phyloP scores from a whole-genome alignment of 257 asterid genomes.

The Phtheirospermum japonicum region DNA sequence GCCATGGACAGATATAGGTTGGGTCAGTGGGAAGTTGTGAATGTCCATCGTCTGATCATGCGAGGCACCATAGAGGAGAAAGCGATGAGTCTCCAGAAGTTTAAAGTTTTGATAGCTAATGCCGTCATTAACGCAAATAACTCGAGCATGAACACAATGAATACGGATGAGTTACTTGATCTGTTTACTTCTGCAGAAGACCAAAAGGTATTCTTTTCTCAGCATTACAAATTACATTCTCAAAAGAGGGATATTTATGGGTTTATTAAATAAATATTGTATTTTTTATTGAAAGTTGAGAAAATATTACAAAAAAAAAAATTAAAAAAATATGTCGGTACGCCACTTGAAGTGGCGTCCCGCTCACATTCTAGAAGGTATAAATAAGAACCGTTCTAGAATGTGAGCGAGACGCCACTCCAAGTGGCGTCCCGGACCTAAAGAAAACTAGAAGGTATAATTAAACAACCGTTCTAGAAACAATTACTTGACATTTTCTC shows the following conservation, averaged over 20 bases:
- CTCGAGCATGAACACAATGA: slow-evolving; percentile 95
- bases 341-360: too few species aligned
- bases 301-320: too few species aligned
- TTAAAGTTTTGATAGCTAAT: slow-evolving; percentile 91
- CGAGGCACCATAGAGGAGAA: slow-evolving; percentile 99
- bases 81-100: slow-evolving; percentile 98
- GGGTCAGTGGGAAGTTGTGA: slow-evolving; percentile 92
- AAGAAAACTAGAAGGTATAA: too few species aligned
- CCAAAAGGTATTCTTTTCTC: slow-evolving; percentile 56
- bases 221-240: neutral
- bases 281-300: too few species aligned
- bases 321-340: too few species aligned
- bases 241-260: neutral
- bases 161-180: slow-evolving; percentile 94
- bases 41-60: slow-evolving; percentile 97
- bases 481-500: too few species aligned
- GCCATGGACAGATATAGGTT: slow-evolving; percentile 99
- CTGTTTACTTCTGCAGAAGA: slow-evolving; percentile 86
- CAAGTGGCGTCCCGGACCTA: too few species aligned
- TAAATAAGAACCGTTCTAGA: too few species aligned
- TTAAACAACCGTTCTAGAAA: too few species aligned
- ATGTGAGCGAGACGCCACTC: too few species aligned
- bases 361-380: too few species aligned
- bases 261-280: too few species aligned
- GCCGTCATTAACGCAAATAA: slow-evolving; percentile 93